Base-by-base conservation (phyloP, 306 rosid species). In the Castanea sativa region DNA sequence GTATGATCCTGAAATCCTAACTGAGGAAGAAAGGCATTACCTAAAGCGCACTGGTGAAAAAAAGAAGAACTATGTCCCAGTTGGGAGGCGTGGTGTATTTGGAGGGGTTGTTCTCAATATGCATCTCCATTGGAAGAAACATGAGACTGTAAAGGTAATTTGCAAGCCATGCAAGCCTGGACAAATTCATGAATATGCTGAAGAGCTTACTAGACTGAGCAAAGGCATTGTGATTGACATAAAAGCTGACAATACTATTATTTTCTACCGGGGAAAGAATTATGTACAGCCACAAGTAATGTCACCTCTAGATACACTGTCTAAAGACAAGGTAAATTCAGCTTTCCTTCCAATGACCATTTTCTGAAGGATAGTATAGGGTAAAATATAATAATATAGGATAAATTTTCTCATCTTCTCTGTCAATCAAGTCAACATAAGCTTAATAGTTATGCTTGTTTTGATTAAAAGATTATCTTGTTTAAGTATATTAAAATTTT, bases 61-160 rank as follows among this genome's bases (percentile, higher is more conserved):
- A 84, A 94, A 89, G 93, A 94, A 91, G 75, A 85, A 94, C 38
- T 92, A 83, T 83, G 90, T 90, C 64, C 97, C 88, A 21, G 85
- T 94, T 49, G 97, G 98, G 58, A 91, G 98, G 82, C 91, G 97
- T 15, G 97, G 97, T 78, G 97, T 94, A 16, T 94, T 92, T 80
- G 97, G 98, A 32, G 97, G 97, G 68, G 97, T 94, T 68, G 97
- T 92, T 78, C 89, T 94, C 59, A 94, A 94, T 83, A 92, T 94
- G 98, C 98, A 94, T 86, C 87, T 94, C 72, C 98, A 92, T 51
- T 94, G 98, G 98, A 94, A 94, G 88, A 92, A 85, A 74, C 97
- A 94, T 51, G 97, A 92, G 84, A 94, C 97, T 0, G 93, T 94
- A 55, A 94, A 94, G 85, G 95, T 94, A 73, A 78, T 85, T 78